A percentile compares a stretch with the other conserved stretches of the same genome.
phyloP scores from a whole-genome alignment of 2,329 filamentous ascomycete species.

The Penicillium sp. region DNA sequence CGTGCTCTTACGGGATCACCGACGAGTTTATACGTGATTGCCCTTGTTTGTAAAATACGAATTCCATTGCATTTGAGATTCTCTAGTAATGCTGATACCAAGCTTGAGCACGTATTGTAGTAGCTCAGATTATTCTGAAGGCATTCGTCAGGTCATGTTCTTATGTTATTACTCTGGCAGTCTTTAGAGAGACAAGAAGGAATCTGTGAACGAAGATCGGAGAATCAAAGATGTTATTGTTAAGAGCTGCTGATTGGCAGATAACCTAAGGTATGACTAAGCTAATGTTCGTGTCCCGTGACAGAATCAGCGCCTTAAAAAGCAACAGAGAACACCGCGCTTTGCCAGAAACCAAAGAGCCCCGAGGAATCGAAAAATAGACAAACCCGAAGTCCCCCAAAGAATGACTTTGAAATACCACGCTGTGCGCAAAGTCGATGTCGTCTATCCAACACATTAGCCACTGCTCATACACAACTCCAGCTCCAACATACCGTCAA shows the following conservation, averaged over 20 bases:
- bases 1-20: conserved; percentile 12
- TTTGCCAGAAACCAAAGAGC: conserved; percentile 16
- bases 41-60: conserved; percentile 26
- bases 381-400: conserved; percentile 19
- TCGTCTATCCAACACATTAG: conserved; percentile 3
- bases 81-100: neutral
- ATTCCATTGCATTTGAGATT: conserved; percentile 13
- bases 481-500: conserved; percentile 11
- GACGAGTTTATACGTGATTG: conserved; percentile 29
- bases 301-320: conserved; percentile 11
- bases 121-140: neutral
- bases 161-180: neutral
- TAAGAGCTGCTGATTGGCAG: too few species aligned
- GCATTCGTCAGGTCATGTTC: neutral
- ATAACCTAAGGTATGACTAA: too few species aligned
- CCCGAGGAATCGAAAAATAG: conserved; percentile 18
- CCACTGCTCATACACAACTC: neutral
- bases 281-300: too few species aligned
- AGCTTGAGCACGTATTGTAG: neutral
- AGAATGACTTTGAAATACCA: conserved; percentile 18
- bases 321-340: conserved; percentile 13
- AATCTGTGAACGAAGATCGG: too few species aligned
- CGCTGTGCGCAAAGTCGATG: conserved; percentile 5
- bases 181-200: neutral
- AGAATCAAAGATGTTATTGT: too few species aligned